phyloP scores from a whole-genome alignment of 1,284 basidiomycete species.

The Rhodotorula mucilaginosa region DNA sequence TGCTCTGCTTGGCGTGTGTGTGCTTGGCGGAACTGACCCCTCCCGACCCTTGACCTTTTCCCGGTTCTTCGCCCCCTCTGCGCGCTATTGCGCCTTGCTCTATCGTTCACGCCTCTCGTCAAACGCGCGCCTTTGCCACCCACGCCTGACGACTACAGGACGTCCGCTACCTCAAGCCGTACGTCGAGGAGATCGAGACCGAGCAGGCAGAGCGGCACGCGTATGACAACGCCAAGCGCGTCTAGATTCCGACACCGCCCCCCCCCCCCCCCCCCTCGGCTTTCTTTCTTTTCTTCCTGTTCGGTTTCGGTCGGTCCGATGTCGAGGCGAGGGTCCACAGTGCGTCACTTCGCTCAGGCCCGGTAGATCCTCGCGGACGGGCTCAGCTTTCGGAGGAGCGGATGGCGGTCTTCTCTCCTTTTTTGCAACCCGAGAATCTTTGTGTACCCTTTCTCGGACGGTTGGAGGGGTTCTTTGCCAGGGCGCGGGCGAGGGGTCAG shows the following conservation, averaged over 20 bases:
- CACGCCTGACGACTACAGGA: slow-evolving; percentile 60
- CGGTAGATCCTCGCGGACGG: background rate
- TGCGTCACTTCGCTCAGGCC: too few species aligned
- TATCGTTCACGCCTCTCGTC: background rate
- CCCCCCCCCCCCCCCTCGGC: background rate
- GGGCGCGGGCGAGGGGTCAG: too few species aligned
- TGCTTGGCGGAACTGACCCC: background rate
- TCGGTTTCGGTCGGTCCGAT: background rate
- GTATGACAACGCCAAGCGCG: slow-evolving; percentile 66
- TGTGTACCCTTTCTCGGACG: too few species aligned
- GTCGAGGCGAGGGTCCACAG: background rate
- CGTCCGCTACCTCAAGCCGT: slow-evolving; percentile 80
- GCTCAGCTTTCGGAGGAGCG: too few species aligned
- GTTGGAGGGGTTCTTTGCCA: too few species aligned
- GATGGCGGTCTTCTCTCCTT: too few species aligned
- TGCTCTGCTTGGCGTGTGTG: too few species aligned
- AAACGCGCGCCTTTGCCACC: background rate
- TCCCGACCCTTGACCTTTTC: background rate
- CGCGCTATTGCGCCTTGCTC: too few species aligned
- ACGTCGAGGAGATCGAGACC: slow-evolving; percentile 69
- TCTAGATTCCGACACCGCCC: background rate
- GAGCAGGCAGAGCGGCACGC: slow-evolving; percentile 76
- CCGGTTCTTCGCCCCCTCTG: background rate
- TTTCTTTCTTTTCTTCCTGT: background rate
- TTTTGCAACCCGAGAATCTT: too few species aligned